Base-by-base conservation (phyloP, 192 early-diverging fungal species). In the Podila clonocystis region DNA sequence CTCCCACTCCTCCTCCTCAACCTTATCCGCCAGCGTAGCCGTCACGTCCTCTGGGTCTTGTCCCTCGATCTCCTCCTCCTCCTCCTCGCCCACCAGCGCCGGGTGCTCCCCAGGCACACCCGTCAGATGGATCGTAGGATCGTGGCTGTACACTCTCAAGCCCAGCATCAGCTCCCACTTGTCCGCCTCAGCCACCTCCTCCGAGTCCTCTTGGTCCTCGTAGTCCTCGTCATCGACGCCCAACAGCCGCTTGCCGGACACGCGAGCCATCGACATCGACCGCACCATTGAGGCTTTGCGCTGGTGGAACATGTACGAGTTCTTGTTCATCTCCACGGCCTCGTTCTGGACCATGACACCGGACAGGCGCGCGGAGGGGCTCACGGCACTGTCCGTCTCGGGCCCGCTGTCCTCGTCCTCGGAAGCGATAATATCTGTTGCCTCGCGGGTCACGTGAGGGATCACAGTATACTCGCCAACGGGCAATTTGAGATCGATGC, bases 151-250 rank as follows among this genome's bases (percentile, higher is more conserved):
- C 9, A 75, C 66, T 20, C 74, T 57, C 9, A 75, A 13, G 9
- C 74, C 74, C 15, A 75, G 31, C 28, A 60, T 75, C 30, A 75
- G 36, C 38, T 75, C 28, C 74, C 74, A 75, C 19, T 26, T 29
- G 8, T 67, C 60, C 11, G 60, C 74, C 36, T 75, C 59, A 22
- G 24, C 22, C 26, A 45, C n/a, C 9, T 28, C 55, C 52, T 58
- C 67, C 19, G 2, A 17, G 30, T 69, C 68, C 59, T 9, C 58
- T 0, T 60, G 5, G 4, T 60, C 58, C 24, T 31, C 63, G 60
- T 60, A 36, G 29, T 75, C 65, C 12, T 67, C 67, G 36, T 67
- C 74, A 26, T 75, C 74, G 24, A 62, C 65, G 57, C 62, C 66
- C 17, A 68, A 5, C 15, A 72, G 6, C 20, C 15, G 34, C 48